Base-by-base conservation (phyloP, 2,329 filamentous ascomycete genomes). In the Scorias spongiosa region DNA sequence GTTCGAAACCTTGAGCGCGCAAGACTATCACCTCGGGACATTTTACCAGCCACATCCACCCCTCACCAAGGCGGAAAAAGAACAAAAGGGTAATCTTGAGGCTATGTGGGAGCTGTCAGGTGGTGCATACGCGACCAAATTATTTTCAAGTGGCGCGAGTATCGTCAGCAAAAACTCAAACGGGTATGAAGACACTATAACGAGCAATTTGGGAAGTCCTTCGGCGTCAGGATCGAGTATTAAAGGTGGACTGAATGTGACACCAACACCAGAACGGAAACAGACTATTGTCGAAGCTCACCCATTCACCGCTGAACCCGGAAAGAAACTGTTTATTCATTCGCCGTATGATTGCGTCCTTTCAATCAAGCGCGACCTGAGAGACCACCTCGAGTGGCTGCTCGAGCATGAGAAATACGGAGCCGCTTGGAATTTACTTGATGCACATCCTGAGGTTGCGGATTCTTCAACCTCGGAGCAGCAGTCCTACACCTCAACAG, bases 321-420 rank as follows among this genome's bases (percentile, higher is more conserved):
- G 80, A 6, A 69, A 80, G 51, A 84, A 96, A 56, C 83, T 98
- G 12, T 95, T 95, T 59, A 85, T 98, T 36, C 87, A 94, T 56
- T 95, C 87, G 54, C 91, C 91, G 0, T 98, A 93, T 57, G 91
- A 98, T 63, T 96, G 88, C 55, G 81, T 96, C n/a, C 68, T 95
- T 44, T 85, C 86, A 1, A 85, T 91, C 2, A 88, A 88, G 58
- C 74, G 91, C 52, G 88, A 94, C 56, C 70, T 93, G 12, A 70
- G 78, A 2, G 91, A 98, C 62, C 87, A 93, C 56, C 67, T 96
- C 17, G 68, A 72, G 7, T 98, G 89, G 89, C 69, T 96, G 11
- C 60, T 93, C 26, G 83, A 89, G 46, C 84, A 81, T 48, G 75
- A 84, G 42, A 79, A 81, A 48, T 94, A 89, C 56, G 76, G 84